Evolutionary conservation across 495 filamentous ascomycete genomes (phyloP), one percentile per base, ranked within the genome.

Genomic region (Hyaloscypha bicolor): DNA sequence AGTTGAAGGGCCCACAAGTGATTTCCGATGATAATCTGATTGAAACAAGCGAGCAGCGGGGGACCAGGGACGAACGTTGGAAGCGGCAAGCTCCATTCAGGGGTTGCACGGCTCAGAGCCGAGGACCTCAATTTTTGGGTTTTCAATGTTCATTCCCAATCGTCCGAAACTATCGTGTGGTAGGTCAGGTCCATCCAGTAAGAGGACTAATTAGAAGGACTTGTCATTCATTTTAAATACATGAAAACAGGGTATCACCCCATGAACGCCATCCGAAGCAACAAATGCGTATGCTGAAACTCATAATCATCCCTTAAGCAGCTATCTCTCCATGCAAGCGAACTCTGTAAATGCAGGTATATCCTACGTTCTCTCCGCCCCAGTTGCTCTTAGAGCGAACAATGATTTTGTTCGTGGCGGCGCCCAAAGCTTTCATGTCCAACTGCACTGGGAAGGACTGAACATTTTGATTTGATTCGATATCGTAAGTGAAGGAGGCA

Each of bases 321-420:
- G 33, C 29, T 11, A 59, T 56, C 55, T 70, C 62, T 14, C 87
- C 87, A 66, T 85, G 87, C 64, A 90, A 35, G 30, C 82, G 68
- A 14, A 89, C 65, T 12, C 87, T 77, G 74, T 90, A 91, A 64
- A 91, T 78, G 75, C 88, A 91, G 4, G 88, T 88, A 65, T 83
- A 83, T 32, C 85, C 71, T 0, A 69, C 81, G 25, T 63, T 62
- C 2, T 52, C 60, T 55, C 55, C 67, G 11, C 87, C 87, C 72
- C 84, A 84, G 71, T 87, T 89, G 39, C 71, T 81, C 33, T 76
- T 72, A 9, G 82, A 82, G 33, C 86, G 74, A 9, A 91, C 67
- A 48, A 87, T 66, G 30, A 88, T 63, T 14, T 77, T 73, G 22
- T 79, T 80, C 6, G 73, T 71, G 32, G 32, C 33, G 9, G 78